Percentiles rank a stretch among this genome's conserved stretches.
Conservation (phyloP, 495 filamentous ascomycete genomes). For the Lentithecium fluviatile region DNA sequence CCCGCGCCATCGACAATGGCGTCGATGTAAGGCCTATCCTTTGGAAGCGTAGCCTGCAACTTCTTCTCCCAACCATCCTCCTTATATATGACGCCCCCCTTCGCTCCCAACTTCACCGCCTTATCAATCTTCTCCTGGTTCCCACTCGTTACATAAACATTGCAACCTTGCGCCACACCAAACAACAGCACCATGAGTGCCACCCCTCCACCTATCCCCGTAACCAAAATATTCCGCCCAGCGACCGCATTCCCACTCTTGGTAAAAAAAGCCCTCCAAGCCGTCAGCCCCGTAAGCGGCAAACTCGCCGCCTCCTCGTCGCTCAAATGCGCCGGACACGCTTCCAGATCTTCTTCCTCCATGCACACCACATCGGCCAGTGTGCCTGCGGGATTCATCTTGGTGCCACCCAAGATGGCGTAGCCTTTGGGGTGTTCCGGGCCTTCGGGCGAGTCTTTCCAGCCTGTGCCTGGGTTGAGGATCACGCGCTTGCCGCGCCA, state of each 20-base stretch:
- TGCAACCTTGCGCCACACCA: slow-evolving; percentile 39
- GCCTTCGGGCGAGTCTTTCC: slow-evolving; percentile 65
- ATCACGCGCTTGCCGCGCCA: slow-evolving; percentile 70
- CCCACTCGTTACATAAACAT: slow-evolving; percentile 46
- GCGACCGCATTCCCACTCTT: slow-evolving; percentile 49
- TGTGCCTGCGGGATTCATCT: slow-evolving; percentile 61
- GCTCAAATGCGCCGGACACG: slow-evolving; percentile 67
- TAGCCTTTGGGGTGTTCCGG: slow-evolving; percentile 66
- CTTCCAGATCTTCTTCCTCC: slow-evolving; percentile 68
- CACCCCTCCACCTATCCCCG: slow-evolving; percentile 48
- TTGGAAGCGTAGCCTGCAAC: slow-evolving; percentile 38
- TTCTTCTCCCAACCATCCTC: slow-evolving; percentile 48
- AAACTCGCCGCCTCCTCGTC: slow-evolving; percentile 75
- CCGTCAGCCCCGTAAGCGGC: slow-evolving; percentile 81
- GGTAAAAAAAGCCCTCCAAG: slow-evolving; percentile 74
- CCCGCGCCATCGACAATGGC: slow-evolving; percentile 48
- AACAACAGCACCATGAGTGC: slow-evolving; percentile 47
- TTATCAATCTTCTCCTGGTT: slow-evolving; percentile 45
- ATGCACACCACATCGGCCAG: slow-evolving; percentile 70
- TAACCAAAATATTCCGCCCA: slow-evolving; percentile 45
- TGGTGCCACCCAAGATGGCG: slow-evolving; percentile 71
- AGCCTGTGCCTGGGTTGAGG: slow-evolving; percentile 71
- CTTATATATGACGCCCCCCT: slow-evolving; percentile 46
- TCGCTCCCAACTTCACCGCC: slow-evolving; percentile 44
- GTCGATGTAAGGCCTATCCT: slow-evolving; percentile 40